Base-by-base conservation (phyloP, 805 yeast genomes). In the Diddensiella caesifluorescens region DNA sequence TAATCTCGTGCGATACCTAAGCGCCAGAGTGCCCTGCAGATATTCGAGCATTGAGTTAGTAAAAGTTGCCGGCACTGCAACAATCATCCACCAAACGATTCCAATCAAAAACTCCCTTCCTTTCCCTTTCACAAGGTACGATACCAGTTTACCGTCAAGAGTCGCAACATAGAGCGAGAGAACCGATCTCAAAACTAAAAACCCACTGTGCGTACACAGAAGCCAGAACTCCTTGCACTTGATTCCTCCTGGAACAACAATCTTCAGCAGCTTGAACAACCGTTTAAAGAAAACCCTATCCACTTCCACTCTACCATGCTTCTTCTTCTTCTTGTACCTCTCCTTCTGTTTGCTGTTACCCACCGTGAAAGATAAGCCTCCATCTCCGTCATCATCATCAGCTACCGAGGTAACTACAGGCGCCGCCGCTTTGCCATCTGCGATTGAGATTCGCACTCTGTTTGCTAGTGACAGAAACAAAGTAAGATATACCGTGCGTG, bases 21-120 rank as follows among this genome's bases (percentile, higher is more conserved):
- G 50, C 2, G 68, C 65, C 22, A 65, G 47, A n/a, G 50, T 55
- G 22, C 61, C 58, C 47, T 62, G 69, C n/a, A 65, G 44, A 44
- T 60, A 63, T 35, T 55, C 55, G 40, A 88, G 70, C 41, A 83
- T 60, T 0, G 95, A 76, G 54, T 88, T 86, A 6, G 84, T 80
- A 22, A 84, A 56, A 2, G 95, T 75, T 1, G 95, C 92, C 0
- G 97, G 97, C 6, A 87, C 59, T 7, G 96, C 95, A 10, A 89
- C 68, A 12, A 77, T 53, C 80, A 89, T 75, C 97, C 97, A 89
- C 54, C 75, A 69, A 2, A 74, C 67, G 42, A 88, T 61, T 22
- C 82, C 71, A 46, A 73, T 71, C 43, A 80, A 65, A 55, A 89
- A 88, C 34, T 69, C 70, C 35, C 71, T 68, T 47, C 87, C 82